These are phyloP conservation scores for Pythium dissotocum DNA, from an alignment of 352 stramenopile species.

Conservation along the genomic window DNA sequence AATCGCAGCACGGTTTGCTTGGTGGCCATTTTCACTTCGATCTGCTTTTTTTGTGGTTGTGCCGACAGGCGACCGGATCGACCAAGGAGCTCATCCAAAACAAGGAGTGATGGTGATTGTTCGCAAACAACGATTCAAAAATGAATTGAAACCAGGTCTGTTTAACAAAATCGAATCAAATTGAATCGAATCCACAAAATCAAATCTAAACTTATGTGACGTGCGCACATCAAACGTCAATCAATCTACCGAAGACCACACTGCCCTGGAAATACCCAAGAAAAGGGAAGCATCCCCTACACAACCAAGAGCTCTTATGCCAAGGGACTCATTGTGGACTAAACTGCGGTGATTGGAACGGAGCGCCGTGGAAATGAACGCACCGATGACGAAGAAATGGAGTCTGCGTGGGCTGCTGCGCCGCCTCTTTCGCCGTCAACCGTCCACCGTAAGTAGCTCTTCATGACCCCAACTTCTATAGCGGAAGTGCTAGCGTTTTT, in stretches of 20 bases:
- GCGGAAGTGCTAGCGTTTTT: no score
- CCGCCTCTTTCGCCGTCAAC: neutral
- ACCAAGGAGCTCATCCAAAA: neutral
- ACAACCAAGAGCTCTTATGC: no score
- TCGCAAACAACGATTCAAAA: constrained; percentile 1
- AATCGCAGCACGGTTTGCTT: constrained; percentile 29
- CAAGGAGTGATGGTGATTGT: neutral
- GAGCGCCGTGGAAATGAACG: neutral
- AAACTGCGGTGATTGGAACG: no score
- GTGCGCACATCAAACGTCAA: neutral
- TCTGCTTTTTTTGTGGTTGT: constrained; percentile 12
- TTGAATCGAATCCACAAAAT: neutral
- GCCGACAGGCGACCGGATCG: neutral
- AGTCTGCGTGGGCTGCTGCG: constrained; percentile 17
- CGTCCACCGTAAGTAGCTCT: neutral
- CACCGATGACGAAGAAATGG: neutral
- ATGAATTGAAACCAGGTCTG: constrained; percentile 15
- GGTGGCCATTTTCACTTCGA: constrained; percentile 24
- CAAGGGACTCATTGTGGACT: no score
- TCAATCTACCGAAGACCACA: no score
- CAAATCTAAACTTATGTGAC: neutral
- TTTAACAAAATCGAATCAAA: neutral
- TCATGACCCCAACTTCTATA: no score
- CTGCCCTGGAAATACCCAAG: no score
- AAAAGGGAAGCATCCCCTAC: no score